Evolutionary conservation across 345 rosid genomes (phyloP).

Genomic region (Aegle marmelos): DNA sequence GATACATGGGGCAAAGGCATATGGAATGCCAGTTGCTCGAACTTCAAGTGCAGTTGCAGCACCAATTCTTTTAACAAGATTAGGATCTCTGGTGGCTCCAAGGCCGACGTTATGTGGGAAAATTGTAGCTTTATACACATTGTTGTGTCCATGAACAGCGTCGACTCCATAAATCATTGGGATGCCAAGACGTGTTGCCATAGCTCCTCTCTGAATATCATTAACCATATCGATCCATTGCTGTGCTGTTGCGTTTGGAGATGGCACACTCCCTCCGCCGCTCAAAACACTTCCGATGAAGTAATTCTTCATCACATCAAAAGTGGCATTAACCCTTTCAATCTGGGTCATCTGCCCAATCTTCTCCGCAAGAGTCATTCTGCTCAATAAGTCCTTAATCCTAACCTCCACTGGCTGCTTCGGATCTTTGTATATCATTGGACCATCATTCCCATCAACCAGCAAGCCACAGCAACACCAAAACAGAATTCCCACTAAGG

Average conservation of each 20-base stretch:
- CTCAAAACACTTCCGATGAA: conserved; percentile 43
- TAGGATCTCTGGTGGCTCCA: conserved; percentile 46
- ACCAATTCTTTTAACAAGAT: conserved; percentile 37
- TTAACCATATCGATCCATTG: conserved; percentile 41
- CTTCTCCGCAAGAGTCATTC: conserved; percentile 4
- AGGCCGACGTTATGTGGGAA: conserved; percentile 47
- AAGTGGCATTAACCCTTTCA: conserved; percentile 17
- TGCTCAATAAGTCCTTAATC: conserved; percentile 34
- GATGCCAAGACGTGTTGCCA: conserved; percentile 37
- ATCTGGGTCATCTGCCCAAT: neutral
- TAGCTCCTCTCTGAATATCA: conserved; percentile 26
- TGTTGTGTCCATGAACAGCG: conserved; percentile 44
- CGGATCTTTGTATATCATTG: conserved; percentile 34
- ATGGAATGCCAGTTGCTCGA: conserved; percentile 42
- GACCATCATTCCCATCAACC: neutral
- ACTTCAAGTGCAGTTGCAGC: conserved; percentile 50
- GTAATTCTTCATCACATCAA: conserved; percentile 29
- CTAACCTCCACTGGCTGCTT: conserved; percentile 27
- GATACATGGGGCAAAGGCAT: conserved; percentile 44
- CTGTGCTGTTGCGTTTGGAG: conserved; percentile 21
- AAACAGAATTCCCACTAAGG: neutral
- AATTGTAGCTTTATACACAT: conserved; percentile 43
- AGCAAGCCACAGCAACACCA: neutral
- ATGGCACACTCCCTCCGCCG: conserved; percentile 39
- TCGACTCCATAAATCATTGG: conserved; percentile 43